Evolutionary conservation across 352 stramenopile species (phyloP).

Genomic region (Globisporangium spinosum): DNA sequence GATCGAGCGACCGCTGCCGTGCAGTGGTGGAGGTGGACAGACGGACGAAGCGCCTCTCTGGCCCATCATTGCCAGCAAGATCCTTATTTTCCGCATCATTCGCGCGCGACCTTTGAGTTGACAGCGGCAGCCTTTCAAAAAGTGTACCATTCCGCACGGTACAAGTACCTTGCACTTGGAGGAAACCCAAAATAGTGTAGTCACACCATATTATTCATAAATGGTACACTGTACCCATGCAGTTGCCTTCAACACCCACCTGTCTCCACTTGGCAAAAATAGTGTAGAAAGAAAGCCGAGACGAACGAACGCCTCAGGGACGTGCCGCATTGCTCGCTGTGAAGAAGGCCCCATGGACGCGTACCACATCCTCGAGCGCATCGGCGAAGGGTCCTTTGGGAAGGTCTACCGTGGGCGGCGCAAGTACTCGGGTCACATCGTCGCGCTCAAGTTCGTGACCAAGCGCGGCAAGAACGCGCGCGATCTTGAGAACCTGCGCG

Average conservation of each 20-base stretch:
- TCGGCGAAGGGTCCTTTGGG: conserved; percentile 89
- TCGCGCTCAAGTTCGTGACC: conserved; percentile 93
- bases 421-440: conserved; percentile 86
- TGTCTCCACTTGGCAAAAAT: neutral
- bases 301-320: neutral
- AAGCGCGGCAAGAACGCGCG: conserved; percentile 91
- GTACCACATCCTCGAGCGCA: conserved; percentile 92
- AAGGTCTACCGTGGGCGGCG: conserved; percentile 82
- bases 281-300: neutral
- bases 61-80: neutral
- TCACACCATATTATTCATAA: neutral
- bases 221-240: neutral
- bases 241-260: too few species aligned
- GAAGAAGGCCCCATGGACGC: conserved; percentile 62
- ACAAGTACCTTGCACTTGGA: neutral
- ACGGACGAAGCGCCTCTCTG: neutral
- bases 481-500: conserved; percentile 88
- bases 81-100: neutral
- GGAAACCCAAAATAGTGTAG: neutral
- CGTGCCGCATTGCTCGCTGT: neutral
- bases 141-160: neutral
- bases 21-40: neutral
- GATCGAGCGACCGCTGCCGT: neutral
- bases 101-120: neutral
- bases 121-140: neutral